A percentile compares a stretch with the other conserved stretches of the same genome.
These are phyloP conservation scores for Zygotorulaspora danielsina DNA, from an alignment of 805 yeast species.

Conservation along the genomic window DNA sequence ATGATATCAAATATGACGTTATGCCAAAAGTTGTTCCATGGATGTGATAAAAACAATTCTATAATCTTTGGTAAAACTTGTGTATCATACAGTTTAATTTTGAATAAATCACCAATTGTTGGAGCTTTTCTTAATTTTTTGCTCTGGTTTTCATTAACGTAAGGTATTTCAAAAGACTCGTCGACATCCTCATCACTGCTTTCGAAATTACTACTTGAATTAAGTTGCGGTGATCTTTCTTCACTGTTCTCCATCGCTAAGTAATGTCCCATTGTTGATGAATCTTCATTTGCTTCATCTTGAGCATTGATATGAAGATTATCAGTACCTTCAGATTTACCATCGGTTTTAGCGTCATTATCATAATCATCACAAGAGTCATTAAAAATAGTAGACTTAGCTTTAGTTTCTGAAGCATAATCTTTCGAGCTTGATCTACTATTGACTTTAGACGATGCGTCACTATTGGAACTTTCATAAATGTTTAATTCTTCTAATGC, in stretches of 20 bases:
- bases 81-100: conserved; percentile 75
- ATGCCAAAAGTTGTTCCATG: conserved; percentile 97
- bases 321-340: conserved; percentile 8
- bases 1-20: conserved; percentile 95
- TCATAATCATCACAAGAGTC: conserved; percentile 7
- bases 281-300: conserved; percentile 4
- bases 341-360: conserved; percentile 9
- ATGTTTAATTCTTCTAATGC: conserved; percentile 32
- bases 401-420: neutral
- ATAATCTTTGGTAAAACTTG: conserved; percentile 64
- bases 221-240: neutral
- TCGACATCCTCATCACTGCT: conserved; percentile 33
- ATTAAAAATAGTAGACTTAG: conserved; percentile 1
- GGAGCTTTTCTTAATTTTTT: conserved; percentile 49
- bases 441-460: neutral
- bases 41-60: conserved; percentile 71
- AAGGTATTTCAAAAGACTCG: conserved; percentile 34
- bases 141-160: conserved; percentile 39
- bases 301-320: conserved; percentile 10
- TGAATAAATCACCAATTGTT: conserved; percentile 82
- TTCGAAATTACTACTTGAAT: conserved; percentile 29
- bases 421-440: neutral
- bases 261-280: conserved; percentile 4
- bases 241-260: conserved; percentile 1
- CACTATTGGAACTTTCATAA: conserved; percentile 9